Percentiles rank a stretch among this genome's conserved stretches.
Conservation (phyloP, 2,329 filamentous ascomycete genomes). For the Cercospora zeina region DNA sequence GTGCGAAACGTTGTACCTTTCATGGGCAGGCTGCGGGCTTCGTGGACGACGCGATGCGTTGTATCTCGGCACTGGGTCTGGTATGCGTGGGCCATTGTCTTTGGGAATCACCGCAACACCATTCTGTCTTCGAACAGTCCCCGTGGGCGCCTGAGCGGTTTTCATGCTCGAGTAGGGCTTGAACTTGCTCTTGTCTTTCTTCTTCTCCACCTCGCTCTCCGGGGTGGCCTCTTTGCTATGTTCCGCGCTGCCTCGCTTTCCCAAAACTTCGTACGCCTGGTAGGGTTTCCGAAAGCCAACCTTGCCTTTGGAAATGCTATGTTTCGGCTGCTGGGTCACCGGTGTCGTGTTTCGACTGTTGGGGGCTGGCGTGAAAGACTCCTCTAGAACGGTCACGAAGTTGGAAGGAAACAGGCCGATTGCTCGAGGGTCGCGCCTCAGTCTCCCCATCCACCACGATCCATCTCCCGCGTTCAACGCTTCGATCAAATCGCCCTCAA, state of each 20-base stretch:
- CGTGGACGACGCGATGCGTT: constrained; percentile 31
- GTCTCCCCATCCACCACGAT: constrained; percentile 94
- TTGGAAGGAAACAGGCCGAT: constrained; percentile 95
- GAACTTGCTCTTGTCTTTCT: constrained; percentile 44
- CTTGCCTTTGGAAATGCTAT: constrained; percentile 52
- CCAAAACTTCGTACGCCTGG: constrained; percentile 56
- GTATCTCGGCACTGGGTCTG: constrained; percentile 37
- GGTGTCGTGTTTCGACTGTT: constrained; percentile 60
- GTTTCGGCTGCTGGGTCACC: constrained; percentile 55
- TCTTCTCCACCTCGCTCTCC: constrained; percentile 37
- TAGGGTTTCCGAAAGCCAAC: constrained; percentile 64
- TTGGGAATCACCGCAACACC: constrained; percentile 26
- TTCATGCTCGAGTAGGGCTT: constrained; percentile 56
- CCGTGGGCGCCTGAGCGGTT: constrained; percentile 43
- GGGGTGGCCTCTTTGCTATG: constrained; percentile 37
- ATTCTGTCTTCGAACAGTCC: constrained; percentile 35
- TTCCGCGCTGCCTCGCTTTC: constrained; percentile 29
- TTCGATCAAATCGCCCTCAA: constrained; percentile 97
- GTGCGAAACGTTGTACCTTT: constrained; percentile 29
- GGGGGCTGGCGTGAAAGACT: constrained; percentile 73
- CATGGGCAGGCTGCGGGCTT: constrained; percentile 30
- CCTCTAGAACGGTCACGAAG: constrained; percentile 86
- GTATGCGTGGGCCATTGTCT: constrained; percentile 37
- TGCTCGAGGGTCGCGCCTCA: constrained; percentile 85
- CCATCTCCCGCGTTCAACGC: constrained; percentile 97